Evolutionary conservation across 1,139 yeast species (phyloP).

Genomic region (Candida sp.): DNA sequence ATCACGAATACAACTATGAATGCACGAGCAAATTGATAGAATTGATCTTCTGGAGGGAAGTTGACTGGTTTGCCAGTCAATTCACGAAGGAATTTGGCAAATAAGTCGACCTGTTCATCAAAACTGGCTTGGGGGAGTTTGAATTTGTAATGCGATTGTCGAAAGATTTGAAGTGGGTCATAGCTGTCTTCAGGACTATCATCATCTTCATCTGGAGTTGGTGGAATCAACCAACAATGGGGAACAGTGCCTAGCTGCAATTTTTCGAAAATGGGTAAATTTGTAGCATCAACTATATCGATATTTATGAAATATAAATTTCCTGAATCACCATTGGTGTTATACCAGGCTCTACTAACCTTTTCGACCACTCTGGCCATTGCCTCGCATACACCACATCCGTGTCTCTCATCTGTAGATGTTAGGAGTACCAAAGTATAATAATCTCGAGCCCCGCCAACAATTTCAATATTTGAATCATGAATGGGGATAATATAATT

Average conservation of each 20-base stretch:
- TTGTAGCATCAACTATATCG: slow-evolving; percentile 44
- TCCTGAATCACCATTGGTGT: slow-evolving; percentile 35
- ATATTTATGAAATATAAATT: slow-evolving; percentile 45
- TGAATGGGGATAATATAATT: slow-evolving; percentile 25
- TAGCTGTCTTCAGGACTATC: slow-evolving; percentile 9
- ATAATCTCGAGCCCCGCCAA: slow-evolving; percentile 36
- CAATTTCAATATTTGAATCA: slow-evolving; percentile 25
- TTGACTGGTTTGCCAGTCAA: slow-evolving; percentile 13
- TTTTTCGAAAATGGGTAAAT: slow-evolving; percentile 30
- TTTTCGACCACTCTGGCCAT: slow-evolving; percentile 20
- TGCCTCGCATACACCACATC: slow-evolving; percentile 26
- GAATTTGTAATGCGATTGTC: slow-evolving; percentile 30
- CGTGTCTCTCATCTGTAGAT: slow-evolving; percentile 30
- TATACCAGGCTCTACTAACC: slow-evolving; percentile 42
- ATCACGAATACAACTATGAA: slow-evolving; percentile 42
- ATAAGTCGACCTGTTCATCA: slow-evolving; percentile 35
- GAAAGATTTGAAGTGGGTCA: slow-evolving; percentile 23
- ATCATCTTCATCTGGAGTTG: slow-evolving; percentile 21
- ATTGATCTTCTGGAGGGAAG: slow-evolving; percentile 41
- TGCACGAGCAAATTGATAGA: slow-evolving; percentile 39
- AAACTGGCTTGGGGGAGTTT: slow-evolving; percentile 22
- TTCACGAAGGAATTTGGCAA: slow-evolving; percentile 41
- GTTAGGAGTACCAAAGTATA: slow-evolving; percentile 34
- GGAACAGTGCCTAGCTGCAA: slow-evolving; percentile 53
- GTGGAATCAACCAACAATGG: slow-evolving; percentile 63